Conservation (phyloP, 805 yeast species). For the Saccharomycopsis microspora region DNA sequence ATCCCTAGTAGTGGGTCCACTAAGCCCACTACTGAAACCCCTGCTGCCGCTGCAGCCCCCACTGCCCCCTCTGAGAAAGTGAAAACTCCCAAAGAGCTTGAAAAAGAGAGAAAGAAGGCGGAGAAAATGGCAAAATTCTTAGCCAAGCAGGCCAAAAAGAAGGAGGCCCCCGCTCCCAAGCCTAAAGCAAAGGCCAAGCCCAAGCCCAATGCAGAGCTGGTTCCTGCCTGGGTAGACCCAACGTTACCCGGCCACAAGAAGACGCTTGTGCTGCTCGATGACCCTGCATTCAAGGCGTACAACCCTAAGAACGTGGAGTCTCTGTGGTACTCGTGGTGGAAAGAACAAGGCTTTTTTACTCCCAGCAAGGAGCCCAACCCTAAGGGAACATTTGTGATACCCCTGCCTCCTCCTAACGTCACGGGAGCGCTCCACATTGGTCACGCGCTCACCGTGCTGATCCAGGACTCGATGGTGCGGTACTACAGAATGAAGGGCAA, state of each 20-base stretch:
- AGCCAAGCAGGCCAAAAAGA: conserved; percentile 72
- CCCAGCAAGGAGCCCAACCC: conserved; percentile 81
- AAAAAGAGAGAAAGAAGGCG: conserved; percentile 80
- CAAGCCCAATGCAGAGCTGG: conserved; percentile 50
- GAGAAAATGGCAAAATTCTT: conserved; percentile 79
- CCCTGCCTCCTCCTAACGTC: conserved; percentile 99
- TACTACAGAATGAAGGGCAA: conserved; percentile 96
- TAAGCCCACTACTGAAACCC: background rate
- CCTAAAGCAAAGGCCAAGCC: conserved; percentile 39
- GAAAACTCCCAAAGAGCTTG: conserved; percentile 71
- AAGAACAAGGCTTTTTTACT: conserved; percentile 71
- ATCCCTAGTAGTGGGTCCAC: background rate
- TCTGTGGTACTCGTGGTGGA: conserved; percentile 99
- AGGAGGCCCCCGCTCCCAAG: conserved; percentile 29
- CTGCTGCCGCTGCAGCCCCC: conserved; percentile 3
- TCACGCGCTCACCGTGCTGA: conserved; percentile 90
- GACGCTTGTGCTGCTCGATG: conserved; percentile 73
- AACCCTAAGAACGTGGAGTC: conserved; percentile 88
- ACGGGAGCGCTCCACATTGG: conserved; percentile 99
- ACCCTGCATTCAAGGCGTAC: conserved; percentile 89
- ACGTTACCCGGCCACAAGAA: conserved; percentile 91
- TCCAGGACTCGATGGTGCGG: conserved; percentile 89
- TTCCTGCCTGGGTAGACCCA: conserved; percentile 76
- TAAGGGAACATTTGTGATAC: conserved; percentile 79
- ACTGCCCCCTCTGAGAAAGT: conserved; percentile 23